A percentile compares a stretch with the other conserved stretches of the same genome.
Conservation (phyloP, 768 basidiomycete genomes). For the Pulveroboletus frians region DNA sequence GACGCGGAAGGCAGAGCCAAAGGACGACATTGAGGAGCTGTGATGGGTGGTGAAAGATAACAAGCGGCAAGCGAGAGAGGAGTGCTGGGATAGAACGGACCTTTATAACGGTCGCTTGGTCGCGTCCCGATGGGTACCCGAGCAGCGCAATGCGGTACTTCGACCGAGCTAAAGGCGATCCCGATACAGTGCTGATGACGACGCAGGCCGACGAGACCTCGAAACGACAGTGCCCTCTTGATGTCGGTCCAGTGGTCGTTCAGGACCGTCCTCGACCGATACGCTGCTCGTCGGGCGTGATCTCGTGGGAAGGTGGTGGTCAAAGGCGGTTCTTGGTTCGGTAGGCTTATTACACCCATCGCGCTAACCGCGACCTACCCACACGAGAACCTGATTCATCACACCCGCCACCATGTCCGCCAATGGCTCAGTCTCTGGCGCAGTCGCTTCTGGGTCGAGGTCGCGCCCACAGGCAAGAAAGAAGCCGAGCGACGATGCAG, state of each 20-base stretch:
- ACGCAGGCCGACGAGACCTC: not conserved
- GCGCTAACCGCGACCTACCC: not conserved
- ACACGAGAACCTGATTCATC: not conserved
- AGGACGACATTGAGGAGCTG: conserved; percentile 75
- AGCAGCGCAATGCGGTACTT: conserved; percentile 22
- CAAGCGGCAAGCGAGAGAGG: not conserved
- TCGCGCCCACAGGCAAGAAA: conserved; percentile 61
- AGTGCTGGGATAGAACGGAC: conserved; percentile 4
- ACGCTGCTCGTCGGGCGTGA: not conserved
- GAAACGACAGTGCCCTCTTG: conserved; percentile 2
- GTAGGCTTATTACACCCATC: conserved; percentile 3
- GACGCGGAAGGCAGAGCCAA: conserved; percentile 85
- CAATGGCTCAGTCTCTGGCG: conserved; percentile 19
- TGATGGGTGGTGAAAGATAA: conserved; percentile 12
- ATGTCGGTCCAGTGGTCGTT: not conserved
- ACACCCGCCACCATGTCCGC: conserved; percentile 18
- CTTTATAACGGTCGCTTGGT: conserved; percentile 17
- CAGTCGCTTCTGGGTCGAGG: conserved; percentile 43
- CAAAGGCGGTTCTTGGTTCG: conserved; percentile 1
- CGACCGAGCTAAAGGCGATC: conserved; percentile 16
- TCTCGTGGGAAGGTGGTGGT: conserved; percentile 21
- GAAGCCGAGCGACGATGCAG: conserved; percentile 62
- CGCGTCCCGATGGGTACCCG: conserved; percentile 1
- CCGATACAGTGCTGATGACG: not conserved
- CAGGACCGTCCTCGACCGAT: not conserved